A percentile compares a stretch with the other conserved stretches of the same genome.
These are phyloP conservation scores for Ascocoryne sarcoides DNA, from an alignment of 2,329 filamentous ascomycete species.

Conservation along the genomic window DNA sequence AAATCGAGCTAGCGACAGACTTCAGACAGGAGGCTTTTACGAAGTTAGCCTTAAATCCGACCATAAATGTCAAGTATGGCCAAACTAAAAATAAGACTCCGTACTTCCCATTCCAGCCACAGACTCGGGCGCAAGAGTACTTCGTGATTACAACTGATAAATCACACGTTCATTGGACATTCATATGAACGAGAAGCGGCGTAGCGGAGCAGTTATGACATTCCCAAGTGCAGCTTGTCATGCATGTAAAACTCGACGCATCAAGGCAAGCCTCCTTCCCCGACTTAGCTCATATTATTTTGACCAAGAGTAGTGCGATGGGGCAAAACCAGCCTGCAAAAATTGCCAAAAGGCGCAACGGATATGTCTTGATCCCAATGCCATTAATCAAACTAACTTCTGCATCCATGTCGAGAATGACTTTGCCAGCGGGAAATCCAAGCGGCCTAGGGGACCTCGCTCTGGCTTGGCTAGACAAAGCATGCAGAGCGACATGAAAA, in stretches of 20 bases:
- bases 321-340: constrained; percentile 6
- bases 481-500: constrained; percentile 2
- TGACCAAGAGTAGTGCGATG: constrained; percentile 6
- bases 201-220: too few species aligned
- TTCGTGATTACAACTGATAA: too few species aligned
- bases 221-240: constrained; percentile 8
- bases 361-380: constrained; percentile 3
- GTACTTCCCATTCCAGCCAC: too few species aligned
- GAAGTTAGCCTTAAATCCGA: too few species aligned
- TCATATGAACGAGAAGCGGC: too few species aligned
- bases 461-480: neutral
- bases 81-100: too few species aligned
- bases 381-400: constrained; percentile 4
- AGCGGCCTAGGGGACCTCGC: constrained; percentile 12
- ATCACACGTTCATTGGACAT: too few species aligned
- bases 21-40: too few species aligned
- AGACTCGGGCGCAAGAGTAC: too few species aligned
- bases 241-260: constrained; percentile 8
- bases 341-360: constrained; percentile 10
- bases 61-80: too few species aligned
- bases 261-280: constrained; percentile 5
- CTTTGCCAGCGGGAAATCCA: constrained; percentile 7
- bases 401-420: constrained; percentile 7
- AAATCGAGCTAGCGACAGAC: too few species aligned
- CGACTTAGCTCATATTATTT: neutral